These are phyloP conservation scores for Cercospora nicotianae DNA, from an alignment of 2,329 filamentous ascomycete genomes.

Conservation along the genomic window DNA sequence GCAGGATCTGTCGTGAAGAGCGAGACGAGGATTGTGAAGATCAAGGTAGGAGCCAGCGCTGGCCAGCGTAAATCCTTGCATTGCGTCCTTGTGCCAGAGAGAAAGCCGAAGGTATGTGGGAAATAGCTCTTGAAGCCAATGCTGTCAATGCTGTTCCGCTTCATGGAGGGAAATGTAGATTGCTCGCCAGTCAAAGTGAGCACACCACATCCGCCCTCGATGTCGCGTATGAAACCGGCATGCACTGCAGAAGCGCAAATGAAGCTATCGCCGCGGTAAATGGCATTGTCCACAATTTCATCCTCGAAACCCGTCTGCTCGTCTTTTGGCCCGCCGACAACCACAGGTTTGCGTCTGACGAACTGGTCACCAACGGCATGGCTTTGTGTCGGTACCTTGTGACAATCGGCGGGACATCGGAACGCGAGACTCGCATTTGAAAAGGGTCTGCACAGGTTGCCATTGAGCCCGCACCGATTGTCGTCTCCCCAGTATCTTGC, in stretches of 20 bases:
- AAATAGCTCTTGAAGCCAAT: conserved; percentile 84
- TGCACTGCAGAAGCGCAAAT: conserved; percentile 85
- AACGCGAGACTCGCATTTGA: conserved; percentile 69
- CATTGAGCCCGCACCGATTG: conserved; percentile 73
- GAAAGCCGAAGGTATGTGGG: conserved; percentile 80
- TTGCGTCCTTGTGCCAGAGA: conserved; percentile 61
- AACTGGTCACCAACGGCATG: conserved; percentile 71
- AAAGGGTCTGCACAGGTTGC: conserved; percentile 73
- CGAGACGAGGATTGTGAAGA: conserved; percentile 74
- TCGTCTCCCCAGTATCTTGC: conserved; percentile 68
- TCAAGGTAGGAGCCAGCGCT: conserved; percentile 75
- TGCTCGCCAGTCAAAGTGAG: conserved; percentile 70
- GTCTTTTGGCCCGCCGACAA: conserved; percentile 55
- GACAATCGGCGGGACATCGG: conserved; percentile 72
- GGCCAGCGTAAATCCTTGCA: conserved; percentile 81
- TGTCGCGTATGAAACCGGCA: conserved; percentile 71
- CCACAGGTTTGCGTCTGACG: conserved; percentile 55
- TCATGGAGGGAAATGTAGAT: conserved; percentile 62
- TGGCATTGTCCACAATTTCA: conserved; percentile 48
- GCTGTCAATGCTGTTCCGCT: conserved; percentile 73
- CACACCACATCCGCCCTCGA: conserved; percentile 77
- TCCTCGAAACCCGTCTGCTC: conserved; percentile 38
- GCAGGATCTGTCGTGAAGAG: conserved; percentile 77
- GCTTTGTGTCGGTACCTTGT: conserved; percentile 65
- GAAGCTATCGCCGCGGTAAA: conserved; percentile 87